These are phyloP conservation scores for Fusarium lyarnte DNA, from an alignment of 2,329 filamentous ascomycete genomes.

Conservation along the genomic window DNA sequence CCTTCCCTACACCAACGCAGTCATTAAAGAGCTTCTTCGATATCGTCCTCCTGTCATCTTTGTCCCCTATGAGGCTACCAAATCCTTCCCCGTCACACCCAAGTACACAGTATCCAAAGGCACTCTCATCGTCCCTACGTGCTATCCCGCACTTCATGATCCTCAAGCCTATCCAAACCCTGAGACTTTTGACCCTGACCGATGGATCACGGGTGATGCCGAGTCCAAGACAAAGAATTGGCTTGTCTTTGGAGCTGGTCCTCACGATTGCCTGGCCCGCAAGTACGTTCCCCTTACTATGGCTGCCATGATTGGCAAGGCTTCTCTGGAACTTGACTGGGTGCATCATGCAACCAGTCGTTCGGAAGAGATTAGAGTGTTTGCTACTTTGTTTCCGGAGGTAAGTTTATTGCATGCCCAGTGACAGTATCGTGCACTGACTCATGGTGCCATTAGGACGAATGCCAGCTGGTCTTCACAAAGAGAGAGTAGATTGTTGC, in stretches of 20 bases:
- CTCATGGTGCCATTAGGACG: not conserved
- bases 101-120: slow-evolving; percentile 61
- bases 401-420: slow-evolving; percentile 44
- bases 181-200: slow-evolving; percentile 59
- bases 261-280: slow-evolving; percentile 61
- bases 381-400: slow-evolving; percentile 60
- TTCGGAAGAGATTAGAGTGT: slow-evolving; percentile 62
- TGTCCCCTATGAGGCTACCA: slow-evolving; percentile 61
- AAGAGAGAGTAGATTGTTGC: not conserved
- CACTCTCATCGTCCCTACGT: slow-evolving; percentile 60
- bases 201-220: slow-evolving; percentile 63
- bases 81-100: slow-evolving; percentile 57
- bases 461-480: slow-evolving; percentile 19
- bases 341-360: slow-evolving; percentile 57
- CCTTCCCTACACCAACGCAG: slow-evolving; percentile 61
- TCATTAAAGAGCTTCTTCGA: slow-evolving; percentile 63
- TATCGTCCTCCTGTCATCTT: slow-evolving; percentile 64
- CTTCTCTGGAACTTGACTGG: slow-evolving; percentile 61
- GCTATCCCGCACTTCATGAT: slow-evolving; percentile 62
- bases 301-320: slow-evolving; percentile 64
- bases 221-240: slow-evolving; percentile 62
- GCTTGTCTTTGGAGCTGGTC: slow-evolving; percentile 62
- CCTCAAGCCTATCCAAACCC: slow-evolving; percentile 58
- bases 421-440: not conserved
- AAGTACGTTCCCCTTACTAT: slow-evolving; percentile 61